Evolutionary conservation across 75 land plant species (phyloP), one percentile per base, ranked within the genome.

Genomic region (Sequoia sempervirens): DNA sequence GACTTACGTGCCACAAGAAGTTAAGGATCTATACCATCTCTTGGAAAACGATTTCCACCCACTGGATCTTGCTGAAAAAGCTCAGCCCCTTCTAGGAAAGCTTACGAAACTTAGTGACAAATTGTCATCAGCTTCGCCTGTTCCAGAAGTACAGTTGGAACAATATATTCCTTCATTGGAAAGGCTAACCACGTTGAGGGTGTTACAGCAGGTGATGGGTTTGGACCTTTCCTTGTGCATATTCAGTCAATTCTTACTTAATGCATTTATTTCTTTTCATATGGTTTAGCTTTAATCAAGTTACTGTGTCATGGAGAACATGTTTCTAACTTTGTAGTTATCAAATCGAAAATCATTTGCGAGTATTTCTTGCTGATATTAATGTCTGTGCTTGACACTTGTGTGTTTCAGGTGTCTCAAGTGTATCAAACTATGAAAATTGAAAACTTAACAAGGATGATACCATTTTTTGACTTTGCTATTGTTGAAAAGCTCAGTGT

Each of bases 401-500:
- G 82, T 36, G 26, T 41, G 81, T 52, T 88, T 66, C 96, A 97
- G 98, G 98, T 90, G 34, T 97, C 99, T 53, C 95, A 92, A 79
- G 95, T 95, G 6, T 97, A 95, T 83, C 92, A 94, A 81, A 93
- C 95, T 2, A 93, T 97, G 91, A 92, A 91, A 83, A 94, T 97
- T 50, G 87, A 88, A 4, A 86, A 82, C 5, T 81, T 97, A n/a
- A 90, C 90, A 47, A 83, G 80, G 81, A 94, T 94, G 95, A 90
- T 97, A 14, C 94, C 95, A 13, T 97, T 97, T 82, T 94, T 88
- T 82, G 93, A 90, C 81, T 92, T 97, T 80, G 82, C 97, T 78
- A 81, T 78, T 15, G 91, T 97, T 28, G 99, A 97, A 84, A 97
- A 91, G 73, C 87, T 95, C 75, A 89, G 94, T 40, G 95, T 97